Base-by-base conservation (phyloP, 306 rosid genomes). In the Myrica gale region DNA sequence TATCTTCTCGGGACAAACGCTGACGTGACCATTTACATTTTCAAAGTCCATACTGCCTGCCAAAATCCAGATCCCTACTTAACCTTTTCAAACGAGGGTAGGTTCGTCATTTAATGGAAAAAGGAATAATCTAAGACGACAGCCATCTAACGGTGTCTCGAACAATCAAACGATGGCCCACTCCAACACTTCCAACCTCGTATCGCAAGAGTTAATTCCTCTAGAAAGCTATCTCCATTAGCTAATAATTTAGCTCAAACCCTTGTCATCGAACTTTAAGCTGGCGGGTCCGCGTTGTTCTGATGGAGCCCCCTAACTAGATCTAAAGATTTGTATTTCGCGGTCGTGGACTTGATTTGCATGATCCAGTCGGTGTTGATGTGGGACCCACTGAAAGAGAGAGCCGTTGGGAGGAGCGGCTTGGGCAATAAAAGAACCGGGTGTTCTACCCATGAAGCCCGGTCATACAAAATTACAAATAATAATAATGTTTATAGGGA, bases 371-470 rank as follows among this genome's bases (percentile, higher is more conserved):
- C 11, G 53, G 55, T 42, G 50, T 47, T 44, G 69, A n/a, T 9
- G 57, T n/a, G 79, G 87, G 85, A n/a, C 85, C 88, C 72, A 68
- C 70, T 8, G 67, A 58, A 70, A 78, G 67, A 81, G 81, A 74
- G 86, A 90, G 92, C 92, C 92, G 95, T 90, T 90, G 85, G 75
- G 73, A 74, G 75, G 82, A 74, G 87, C 76, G 79, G 80, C 47
- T 6, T 75, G 78, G 43, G 84, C 80, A 84, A 75, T 73, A 73
- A 90, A 82, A 73, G 78, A 80, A 71, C 78, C 61, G 55, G 65
- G 68, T 68, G 75, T 71, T 44, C 74, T 74, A 51, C 76, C 77
- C 80, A 83, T 61, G 61, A 51, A 72, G 17, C 21, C 39, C 61
- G 32, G 75, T 58, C 78, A 44, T 77, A 74, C 8, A 68, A 53